A percentile compares a stretch with the other conserved stretches of the same genome.
phyloP scores from a whole-genome alignment of 106 monocot genomes.

The Dendrobium catenatum region DNA sequence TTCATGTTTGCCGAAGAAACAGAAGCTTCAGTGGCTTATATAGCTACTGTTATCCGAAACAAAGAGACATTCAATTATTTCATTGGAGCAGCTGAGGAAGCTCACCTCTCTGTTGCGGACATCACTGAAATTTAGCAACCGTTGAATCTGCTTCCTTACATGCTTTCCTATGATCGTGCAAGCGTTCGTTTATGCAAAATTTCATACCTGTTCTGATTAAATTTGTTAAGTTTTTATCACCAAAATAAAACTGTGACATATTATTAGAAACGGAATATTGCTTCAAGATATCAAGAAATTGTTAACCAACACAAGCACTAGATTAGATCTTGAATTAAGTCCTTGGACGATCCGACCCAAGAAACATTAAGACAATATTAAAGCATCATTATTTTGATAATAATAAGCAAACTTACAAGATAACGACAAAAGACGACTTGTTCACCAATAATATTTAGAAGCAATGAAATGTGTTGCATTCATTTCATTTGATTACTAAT shows the following conservation, averaged over 20 bases:
- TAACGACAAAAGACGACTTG: too few relatives aligned
- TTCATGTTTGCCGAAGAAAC: background rate
- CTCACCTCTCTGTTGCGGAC: slow-evolving; percentile 41
- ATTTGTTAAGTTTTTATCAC: background rate
- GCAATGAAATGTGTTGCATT: background rate
- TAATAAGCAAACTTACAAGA: too few relatives aligned
- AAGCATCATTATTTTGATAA: too few relatives aligned
- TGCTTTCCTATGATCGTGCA: slow-evolving; percentile 67
- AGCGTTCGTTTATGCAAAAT: slow-evolving; percentile 48
- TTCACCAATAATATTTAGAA: too few relatives aligned
- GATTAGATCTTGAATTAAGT: too few relatives aligned
- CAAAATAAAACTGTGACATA: background rate
- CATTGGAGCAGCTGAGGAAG: slow-evolving; percentile 35
- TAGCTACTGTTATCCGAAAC: slow-evolving; percentile 79
- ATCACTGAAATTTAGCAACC: slow-evolving; percentile 40
- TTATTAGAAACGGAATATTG: too few relatives aligned
- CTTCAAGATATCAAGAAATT: too few relatives aligned
- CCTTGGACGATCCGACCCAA: too few relatives aligned
- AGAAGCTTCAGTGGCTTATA: slow-evolving; percentile 46
- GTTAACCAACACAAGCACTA: too few relatives aligned
- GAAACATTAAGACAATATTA: too few relatives aligned
- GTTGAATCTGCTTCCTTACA: slow-evolving; percentile 64
- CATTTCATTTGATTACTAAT: background rate
- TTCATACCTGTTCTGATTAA: slow-evolving; percentile 3
- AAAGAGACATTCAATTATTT: slow-evolving; percentile 61